A percentile compares a stretch with the other conserved stretches of the same genome.
Conservation (phyloP, 2,329 filamentous ascomycete genomes). For the Parasarocladium wereldwijsianum region DNA sequence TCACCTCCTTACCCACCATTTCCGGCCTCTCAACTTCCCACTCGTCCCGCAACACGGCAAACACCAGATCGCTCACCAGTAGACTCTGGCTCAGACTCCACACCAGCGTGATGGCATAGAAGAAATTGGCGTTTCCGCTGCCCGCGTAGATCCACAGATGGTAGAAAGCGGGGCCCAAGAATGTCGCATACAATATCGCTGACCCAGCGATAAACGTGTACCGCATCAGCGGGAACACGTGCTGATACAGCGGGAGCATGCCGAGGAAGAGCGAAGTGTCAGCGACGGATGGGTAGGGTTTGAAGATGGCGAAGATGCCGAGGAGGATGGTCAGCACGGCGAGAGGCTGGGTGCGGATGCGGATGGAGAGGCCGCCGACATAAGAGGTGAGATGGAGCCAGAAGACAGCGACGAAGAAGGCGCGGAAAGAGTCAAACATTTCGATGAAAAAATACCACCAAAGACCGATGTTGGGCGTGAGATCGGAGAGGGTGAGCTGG, state of each 20-base stretch:
- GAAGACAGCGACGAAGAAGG: slow-evolving; percentile 95
- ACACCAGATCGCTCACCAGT: slow-evolving; percentile 74
- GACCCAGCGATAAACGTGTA: slow-evolving; percentile 81
- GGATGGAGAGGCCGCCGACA: slow-evolving; percentile 70
- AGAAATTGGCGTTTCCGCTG: slow-evolving; percentile 97
- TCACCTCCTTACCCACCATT: slow-evolving; percentile 74
- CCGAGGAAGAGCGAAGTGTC: slow-evolving; percentile 80
- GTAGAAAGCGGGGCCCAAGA: slow-evolving; percentile 89
- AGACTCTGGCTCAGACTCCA: slow-evolving; percentile 88
- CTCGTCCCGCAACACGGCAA: slow-evolving; percentile 80
- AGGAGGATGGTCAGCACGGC: slow-evolving; percentile 74
- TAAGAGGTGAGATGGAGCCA: slow-evolving; percentile 92
- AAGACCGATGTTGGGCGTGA: slow-evolving; percentile 86
- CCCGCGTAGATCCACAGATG: slow-evolving; percentile 97
- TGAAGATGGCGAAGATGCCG: slow-evolving; percentile 88
- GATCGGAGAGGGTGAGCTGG: slow-evolving; percentile 76
- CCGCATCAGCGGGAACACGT: slow-evolving; percentile 83
- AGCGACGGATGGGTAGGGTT: slow-evolving; percentile 87
- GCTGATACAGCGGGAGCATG: slow-evolving; percentile 72
- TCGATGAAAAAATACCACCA: slow-evolving; percentile 99
- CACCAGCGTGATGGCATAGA: slow-evolving; percentile 97
- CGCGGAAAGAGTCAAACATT: slow-evolving; percentile 96
- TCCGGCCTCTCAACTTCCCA: slow-evolving; percentile 88
- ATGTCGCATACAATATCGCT: slow-evolving; percentile 71
- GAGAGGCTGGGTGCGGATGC: slow-evolving; percentile 71